Conservation (phyloP, 2,329 filamentous ascomycete genomes). For the Fusarium avenaceum region DNA sequence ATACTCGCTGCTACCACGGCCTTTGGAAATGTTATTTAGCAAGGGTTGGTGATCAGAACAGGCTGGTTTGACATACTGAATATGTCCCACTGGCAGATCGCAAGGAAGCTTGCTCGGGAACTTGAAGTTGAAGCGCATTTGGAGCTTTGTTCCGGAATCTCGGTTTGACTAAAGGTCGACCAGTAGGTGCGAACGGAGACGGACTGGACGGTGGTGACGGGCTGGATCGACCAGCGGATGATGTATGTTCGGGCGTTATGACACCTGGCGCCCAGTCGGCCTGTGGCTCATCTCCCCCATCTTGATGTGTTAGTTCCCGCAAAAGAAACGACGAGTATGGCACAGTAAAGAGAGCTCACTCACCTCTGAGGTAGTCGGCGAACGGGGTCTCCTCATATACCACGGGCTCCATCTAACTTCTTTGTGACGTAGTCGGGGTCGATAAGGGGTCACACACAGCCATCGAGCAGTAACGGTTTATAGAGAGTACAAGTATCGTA, state of each 20-base stretch:
- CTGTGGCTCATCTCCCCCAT: constrained; percentile 64
- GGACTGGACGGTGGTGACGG: constrained; percentile 64
- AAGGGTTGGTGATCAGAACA: not conserved
- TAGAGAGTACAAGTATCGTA: constrained; percentile 23
- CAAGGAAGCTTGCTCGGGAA: constrained; percentile 56
- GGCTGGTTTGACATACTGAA: constrained; percentile 59
- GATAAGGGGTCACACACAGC: constrained; percentile 49
- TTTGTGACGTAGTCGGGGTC: constrained; percentile 48
- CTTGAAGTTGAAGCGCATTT: constrained; percentile 59
- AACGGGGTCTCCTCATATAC: constrained; percentile 89
- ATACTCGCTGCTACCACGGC: constrained; percentile 79
- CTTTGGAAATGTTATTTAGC: constrained; percentile 56
- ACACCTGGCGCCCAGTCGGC: constrained; percentile 62
- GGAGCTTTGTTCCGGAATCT: constrained; percentile 66
- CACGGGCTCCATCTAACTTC: constrained; percentile 79
- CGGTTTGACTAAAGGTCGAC: constrained; percentile 66
- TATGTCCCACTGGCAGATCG: constrained; percentile 64
- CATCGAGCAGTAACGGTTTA: constrained; percentile 47
- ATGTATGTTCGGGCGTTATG: constrained; percentile 52
- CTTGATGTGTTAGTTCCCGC: constrained; percentile 46
- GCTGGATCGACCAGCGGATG: constrained; percentile 54
- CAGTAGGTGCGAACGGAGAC: constrained; percentile 68
- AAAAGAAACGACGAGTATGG: not conserved
- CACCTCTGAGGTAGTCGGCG: constrained; percentile 91
- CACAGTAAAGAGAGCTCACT: constrained; percentile 27